Evolutionary conservation across 2,329 filamentous ascomycete species (phyloP).

Genomic region (Colletotrichum brevisporum): DNA sequence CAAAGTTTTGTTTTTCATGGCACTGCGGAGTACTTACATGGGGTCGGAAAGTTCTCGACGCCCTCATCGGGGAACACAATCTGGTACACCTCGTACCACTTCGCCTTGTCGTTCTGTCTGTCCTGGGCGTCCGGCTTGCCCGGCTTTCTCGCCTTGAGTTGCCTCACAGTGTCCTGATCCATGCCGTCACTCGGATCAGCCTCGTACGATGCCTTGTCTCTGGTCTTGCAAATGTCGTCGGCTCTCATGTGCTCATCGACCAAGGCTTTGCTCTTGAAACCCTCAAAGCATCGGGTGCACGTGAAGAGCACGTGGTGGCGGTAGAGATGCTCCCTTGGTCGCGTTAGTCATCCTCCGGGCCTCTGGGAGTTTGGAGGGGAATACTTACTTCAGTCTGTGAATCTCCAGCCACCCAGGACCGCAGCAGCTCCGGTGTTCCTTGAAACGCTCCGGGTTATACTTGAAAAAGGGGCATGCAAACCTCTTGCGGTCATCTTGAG

Average conservation of each 20-base stretch:
- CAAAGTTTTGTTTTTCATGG: not conserved
- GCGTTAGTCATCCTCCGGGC: not conserved
- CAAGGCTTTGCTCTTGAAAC: constrained; percentile 50
- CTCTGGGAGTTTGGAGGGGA: not conserved
- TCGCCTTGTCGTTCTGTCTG: constrained; percentile 48
- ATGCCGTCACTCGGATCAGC: constrained; percentile 50
- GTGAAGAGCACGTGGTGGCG: constrained; percentile 50
- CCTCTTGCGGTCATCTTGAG: constrained; percentile 17
- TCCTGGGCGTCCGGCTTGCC: constrained; percentile 42
- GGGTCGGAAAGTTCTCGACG: constrained; percentile 17
- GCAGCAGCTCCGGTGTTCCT: constrained; percentile 50
- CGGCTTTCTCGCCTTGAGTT: constrained; percentile 50
- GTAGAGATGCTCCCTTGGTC: constrained; percentile 53
- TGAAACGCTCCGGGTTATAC: constrained; percentile 51
- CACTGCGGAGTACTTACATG: constrained; percentile 35
- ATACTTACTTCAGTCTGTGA: constrained; percentile 53
- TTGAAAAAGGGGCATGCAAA: constrained; percentile 58
- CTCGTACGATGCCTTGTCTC: constrained; percentile 34
- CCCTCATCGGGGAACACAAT: constrained; percentile 49
- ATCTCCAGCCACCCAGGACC: constrained; percentile 54
- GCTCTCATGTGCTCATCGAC: constrained; percentile 50
- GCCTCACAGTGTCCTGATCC: constrained; percentile 50
- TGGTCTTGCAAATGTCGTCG: constrained; percentile 43
- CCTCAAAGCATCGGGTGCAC: constrained; percentile 53
- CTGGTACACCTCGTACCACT: constrained; percentile 55